Evolutionary conservation across 1,284 basidiomycete species (phyloP), one percentile per base, ranked within the genome.

Genomic region (Xerocomus amazonicus): DNA sequence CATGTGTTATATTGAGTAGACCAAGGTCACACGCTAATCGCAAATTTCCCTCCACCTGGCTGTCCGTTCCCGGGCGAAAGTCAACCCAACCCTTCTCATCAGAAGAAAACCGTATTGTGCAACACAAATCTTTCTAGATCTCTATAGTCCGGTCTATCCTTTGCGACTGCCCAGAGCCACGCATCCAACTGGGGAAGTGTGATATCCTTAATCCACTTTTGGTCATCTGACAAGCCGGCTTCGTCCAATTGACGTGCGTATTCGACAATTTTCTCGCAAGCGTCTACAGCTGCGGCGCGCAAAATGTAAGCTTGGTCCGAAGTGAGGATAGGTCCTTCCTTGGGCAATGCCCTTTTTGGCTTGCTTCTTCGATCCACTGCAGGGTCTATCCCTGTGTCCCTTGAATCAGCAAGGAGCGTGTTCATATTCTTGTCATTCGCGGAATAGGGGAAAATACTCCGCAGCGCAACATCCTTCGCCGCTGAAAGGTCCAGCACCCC

Each of bases 81-180:
- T 48, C 48, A 28, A 52, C 44, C 41, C 14, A 45, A 17, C 33
- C 31, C 31, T 48, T 35, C 29, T 28, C 23, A 38, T 63, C 51
- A 90, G 66, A 87, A 90, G 63, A 80, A 89, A 32, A 77, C 70
- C 0, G 85, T 87, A 48, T 80, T 69, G 51, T 73, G 71, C 59
- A 80, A 66, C n/a, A 77, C 82, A 61, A 90, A 86, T 53, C 87
- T 71, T 54, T 74, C 71, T 31, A 90, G 69, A 39, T 68, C 67
- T 50, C 84, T 71, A 59, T 88, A 90, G 64, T 89, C 87, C 32
- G 66, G 55, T 52, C 86, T 71, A 56, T 89, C 86, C 63, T 90
- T 90, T 42, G 85, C 86, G 9, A 86, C 77, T 27, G 80, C 73
- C 84, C 87, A 87, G 17, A 90, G 64, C 88, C 89, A 91, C 60